Evolutionary conservation across 176 grass and related monocot species (phyloP).

Genomic region (Oryza longistaminata): DNA sequence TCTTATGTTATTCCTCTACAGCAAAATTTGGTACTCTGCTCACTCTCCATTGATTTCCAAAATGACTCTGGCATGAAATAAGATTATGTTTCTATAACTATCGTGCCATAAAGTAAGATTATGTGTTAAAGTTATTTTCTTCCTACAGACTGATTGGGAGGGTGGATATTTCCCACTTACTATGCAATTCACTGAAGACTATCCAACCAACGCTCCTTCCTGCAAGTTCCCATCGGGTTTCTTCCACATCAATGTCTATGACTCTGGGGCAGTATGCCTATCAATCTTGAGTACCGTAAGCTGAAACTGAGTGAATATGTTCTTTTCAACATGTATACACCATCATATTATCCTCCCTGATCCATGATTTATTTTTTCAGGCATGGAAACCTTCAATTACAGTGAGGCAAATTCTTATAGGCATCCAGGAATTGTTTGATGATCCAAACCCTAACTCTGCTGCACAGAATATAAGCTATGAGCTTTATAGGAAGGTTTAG

Average conservation of each 20-base stretch:
- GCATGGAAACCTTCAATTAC: conserved; percentile 86
- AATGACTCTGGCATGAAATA: too few relatives aligned
- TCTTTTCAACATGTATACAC: background rate
- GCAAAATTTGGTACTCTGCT: too few relatives aligned
- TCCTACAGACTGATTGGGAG: conserved; percentile 86
- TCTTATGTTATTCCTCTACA: too few relatives aligned
- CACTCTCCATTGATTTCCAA: too few relatives aligned
- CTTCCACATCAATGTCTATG: conserved; percentile 82
- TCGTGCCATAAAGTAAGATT: background rate
- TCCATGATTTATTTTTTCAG: conserved; percentile 16
- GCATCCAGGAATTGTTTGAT: conserved; percentile 87
- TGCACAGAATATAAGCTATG: conserved; percentile 59
- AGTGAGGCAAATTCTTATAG: conserved; percentile 79
- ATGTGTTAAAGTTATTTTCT: conserved; percentile 5
- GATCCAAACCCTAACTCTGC: conserved; percentile 63
- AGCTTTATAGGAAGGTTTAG: conserved; percentile 63
- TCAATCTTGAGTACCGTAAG: conserved; percentile 73
- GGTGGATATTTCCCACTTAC: conserved; percentile 81
- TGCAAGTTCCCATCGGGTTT: conserved; percentile 85
- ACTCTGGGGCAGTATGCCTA: conserved; percentile 69
- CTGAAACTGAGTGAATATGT: conserved; percentile 10
- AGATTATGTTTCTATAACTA: too few relatives aligned
- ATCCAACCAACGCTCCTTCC: conserved; percentile 60
- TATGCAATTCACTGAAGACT: conserved; percentile 62
- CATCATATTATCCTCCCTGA: background rate